Conservation (phyloP, 345 rosid genomes). For the Citropsis articulata region DNA sequence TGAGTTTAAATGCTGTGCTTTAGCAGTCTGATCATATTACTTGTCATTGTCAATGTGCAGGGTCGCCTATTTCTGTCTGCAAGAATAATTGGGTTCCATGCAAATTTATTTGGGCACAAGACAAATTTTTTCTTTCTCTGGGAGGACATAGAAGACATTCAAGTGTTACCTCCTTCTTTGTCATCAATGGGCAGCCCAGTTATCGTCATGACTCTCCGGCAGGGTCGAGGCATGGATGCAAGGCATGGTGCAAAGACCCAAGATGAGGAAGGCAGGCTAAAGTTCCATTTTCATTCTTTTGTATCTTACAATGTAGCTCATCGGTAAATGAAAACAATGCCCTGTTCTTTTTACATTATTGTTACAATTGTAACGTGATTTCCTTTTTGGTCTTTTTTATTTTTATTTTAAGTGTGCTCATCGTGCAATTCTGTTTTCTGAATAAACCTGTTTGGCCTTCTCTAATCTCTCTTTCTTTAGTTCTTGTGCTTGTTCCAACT, state of each 20-base stretch:
- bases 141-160: slow-evolving; percentile 93
- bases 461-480: background rate
- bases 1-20: background rate
- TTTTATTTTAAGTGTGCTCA: background rate
- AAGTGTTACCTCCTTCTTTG: slow-evolving; percentile 73
- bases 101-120: slow-evolving; percentile 88
- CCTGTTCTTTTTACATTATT: background rate
- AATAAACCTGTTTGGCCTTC: background rate
- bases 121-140: slow-evolving; percentile 95
- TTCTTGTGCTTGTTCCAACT: background rate
- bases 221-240: slow-evolving; percentile 83
- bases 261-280: slow-evolving; percentile 94
- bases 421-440: background rate
- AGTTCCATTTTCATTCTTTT: slow-evolving; percentile 90
- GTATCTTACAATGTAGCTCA: slow-evolving; percentile 86
- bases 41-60: slow-evolving; percentile 38
- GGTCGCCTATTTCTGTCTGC: slow-evolving; percentile 93
- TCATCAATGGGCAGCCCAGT: slow-evolving; percentile 95
- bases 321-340: slow-evolving; percentile 44
- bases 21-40: slow-evolving; percentile 7
- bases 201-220: slow-evolving; percentile 72
- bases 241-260: slow-evolving; percentile 81
- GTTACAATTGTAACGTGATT: background rate
- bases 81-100: slow-evolving; percentile 86
- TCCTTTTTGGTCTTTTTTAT: background rate